phyloP scores from a whole-genome alignment of 139 green algal species.

The Chlamydomonas applanata region DNA sequence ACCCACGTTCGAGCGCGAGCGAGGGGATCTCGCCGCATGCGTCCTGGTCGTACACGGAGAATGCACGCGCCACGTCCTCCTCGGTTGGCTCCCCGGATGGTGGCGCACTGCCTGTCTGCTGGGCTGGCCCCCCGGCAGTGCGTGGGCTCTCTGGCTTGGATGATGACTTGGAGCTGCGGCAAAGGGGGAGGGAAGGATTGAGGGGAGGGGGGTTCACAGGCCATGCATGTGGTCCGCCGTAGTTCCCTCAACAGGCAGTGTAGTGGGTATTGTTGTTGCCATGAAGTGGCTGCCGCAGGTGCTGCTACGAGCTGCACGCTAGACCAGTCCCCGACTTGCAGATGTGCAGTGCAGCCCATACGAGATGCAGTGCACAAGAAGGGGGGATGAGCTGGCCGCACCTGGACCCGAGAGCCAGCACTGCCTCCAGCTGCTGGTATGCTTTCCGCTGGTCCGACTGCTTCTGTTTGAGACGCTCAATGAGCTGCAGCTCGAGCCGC shows the following conservation, averaged over 20 bases:
- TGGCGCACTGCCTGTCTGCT: constrained; percentile 2
- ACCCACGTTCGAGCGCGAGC: constrained; percentile 32
- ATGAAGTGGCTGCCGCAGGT: no score
- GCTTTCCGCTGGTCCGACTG: constrained; percentile 60
- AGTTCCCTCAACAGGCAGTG: no score
- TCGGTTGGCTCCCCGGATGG: constrained; percentile 42
- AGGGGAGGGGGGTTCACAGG: no score
- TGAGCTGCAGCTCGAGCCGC: constrained; percentile 64
- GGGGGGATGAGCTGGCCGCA: no score
- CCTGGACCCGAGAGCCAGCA: constrained; percentile 29
- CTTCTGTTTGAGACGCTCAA: constrained; percentile 66
- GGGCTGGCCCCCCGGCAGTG: constrained; percentile 1
- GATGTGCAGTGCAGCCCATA: no score
- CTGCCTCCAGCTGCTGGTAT: constrained; percentile 63
- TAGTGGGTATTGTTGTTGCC: no score
- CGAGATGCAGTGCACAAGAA: no score
- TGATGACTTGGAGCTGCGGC: not conserved
- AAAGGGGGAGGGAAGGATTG: not conserved
- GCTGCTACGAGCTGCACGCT: no score
- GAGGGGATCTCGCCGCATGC: constrained; percentile 45
- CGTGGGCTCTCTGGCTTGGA: constrained; percentile 12
- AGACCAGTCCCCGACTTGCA: no score
- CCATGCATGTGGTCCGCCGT: not conserved
- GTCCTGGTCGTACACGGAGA: constrained; percentile 52
- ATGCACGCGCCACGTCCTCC: constrained; percentile 53